phyloP scores from a whole-genome alignment of 169 alveolate genomes.

The Amoebophrya sp. region DNA sequence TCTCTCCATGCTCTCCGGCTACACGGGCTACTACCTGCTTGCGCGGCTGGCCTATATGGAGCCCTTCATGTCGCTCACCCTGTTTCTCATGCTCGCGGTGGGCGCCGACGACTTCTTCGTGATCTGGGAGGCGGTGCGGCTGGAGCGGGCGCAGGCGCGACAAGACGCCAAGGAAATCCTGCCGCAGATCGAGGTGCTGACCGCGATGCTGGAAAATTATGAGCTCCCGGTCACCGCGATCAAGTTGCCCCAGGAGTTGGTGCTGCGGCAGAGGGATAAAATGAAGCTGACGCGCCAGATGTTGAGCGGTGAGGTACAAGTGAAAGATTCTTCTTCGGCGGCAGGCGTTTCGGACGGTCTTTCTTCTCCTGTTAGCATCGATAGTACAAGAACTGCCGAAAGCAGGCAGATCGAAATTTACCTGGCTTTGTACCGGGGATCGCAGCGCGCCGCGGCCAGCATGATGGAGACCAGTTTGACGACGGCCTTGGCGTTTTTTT shows the following conservation, averaged over 20 bases:
- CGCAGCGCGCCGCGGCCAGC: background rate
- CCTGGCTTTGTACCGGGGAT: background rate
- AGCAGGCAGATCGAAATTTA: background rate
- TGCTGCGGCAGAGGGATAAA: too few relatives aligned
- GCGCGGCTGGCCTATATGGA: background rate
- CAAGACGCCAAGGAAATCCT: background rate
- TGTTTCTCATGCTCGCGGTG: background rate
- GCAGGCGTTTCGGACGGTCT: too few relatives aligned
- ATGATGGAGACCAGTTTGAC: background rate
- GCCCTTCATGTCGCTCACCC: background rate
- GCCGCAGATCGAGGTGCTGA: background rate
- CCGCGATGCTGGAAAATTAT: background rate
- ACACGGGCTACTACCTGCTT: background rate
- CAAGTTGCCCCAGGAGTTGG: too few relatives aligned
- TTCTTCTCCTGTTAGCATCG: too few relatives aligned
- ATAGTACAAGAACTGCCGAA: too few relatives aligned
- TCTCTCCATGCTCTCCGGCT: background rate
- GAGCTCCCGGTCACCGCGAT: too few relatives aligned
- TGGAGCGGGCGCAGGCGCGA: background rate
- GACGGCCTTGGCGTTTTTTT: background rate
- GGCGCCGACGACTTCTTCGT: slow-evolving; percentile 23
- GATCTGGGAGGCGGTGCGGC: background rate
- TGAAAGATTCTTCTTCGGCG: too few relatives aligned
- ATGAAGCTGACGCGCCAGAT: too few relatives aligned
- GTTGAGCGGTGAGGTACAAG: too few relatives aligned